These are phyloP conservation scores for Globisporangium alternatum DNA, from an alignment of 352 stramenopile species.

Conservation along the genomic window DNA sequence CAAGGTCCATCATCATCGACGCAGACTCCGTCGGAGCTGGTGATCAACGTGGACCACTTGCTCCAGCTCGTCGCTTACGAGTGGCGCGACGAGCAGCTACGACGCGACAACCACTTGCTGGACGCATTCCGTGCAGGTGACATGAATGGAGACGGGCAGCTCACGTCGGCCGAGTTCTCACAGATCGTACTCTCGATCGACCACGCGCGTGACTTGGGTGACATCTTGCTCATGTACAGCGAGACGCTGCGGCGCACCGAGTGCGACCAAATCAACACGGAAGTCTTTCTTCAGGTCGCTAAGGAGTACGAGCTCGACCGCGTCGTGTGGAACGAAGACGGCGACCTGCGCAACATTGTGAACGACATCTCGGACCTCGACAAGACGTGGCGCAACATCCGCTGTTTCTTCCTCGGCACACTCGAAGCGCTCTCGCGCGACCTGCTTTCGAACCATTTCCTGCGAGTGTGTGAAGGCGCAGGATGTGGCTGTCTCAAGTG, in stretches of 20 bases:
- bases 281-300: conserved; percentile 72
- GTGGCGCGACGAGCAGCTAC: conserved; percentile 67
- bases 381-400: conserved; percentile 51
- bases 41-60: conserved; percentile 72
- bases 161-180: conserved; percentile 75
- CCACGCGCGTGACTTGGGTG: conserved; percentile 49
- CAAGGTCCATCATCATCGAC: neutral
- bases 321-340: conserved; percentile 64
- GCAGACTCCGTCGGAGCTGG: conserved; percentile 14
- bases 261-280: conserved; percentile 47
- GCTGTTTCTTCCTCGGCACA: conserved; percentile 67
- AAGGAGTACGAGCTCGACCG: conserved; percentile 74
- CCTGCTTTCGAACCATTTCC: conserved; percentile 43
- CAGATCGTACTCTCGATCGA: conserved; percentile 82
- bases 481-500: conserved; percentile 82
- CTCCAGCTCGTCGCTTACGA: conserved; percentile 63
- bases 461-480: conserved; percentile 65
- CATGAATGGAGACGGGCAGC: conserved; percentile 73
- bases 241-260: conserved; percentile 68
- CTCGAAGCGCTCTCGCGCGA: conserved; percentile 58
- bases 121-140: conserved; percentile 76
- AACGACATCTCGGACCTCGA: conserved; percentile 66
- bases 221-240: conserved; percentile 81
- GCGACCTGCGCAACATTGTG: conserved; percentile 62
- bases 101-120: conserved; percentile 59